Conservation (phyloP, 805 yeast species). For the Candida incommunis region DNA sequence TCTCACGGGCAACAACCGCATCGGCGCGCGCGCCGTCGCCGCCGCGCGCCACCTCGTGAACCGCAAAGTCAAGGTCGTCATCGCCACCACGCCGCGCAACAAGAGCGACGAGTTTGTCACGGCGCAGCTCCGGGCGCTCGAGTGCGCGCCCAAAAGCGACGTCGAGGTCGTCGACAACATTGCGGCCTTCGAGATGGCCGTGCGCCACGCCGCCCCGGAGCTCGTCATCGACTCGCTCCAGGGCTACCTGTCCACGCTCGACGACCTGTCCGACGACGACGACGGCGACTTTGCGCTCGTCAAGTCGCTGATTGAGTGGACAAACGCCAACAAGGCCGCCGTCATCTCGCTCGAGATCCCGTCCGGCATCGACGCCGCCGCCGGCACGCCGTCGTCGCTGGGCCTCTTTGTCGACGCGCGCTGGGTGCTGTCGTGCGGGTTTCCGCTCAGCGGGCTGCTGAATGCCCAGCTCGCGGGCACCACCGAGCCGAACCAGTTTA, state of each 20-base stretch:
- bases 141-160: constrained; percentile 59
- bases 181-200: constrained; percentile 14
- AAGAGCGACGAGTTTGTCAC: constrained; percentile 23
- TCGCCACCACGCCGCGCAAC: constrained; percentile 23
- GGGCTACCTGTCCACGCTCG: constrained; percentile 60
- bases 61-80: constrained; percentile 56
- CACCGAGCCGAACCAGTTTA: constrained; percentile 32
- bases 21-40: constrained; percentile 65
- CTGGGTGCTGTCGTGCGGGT: constrained; percentile 55
- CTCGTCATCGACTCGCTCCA: constrained; percentile 72
- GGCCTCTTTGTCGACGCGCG: constrained; percentile 27
- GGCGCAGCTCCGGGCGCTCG: constrained; percentile 41
- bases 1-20: constrained; percentile 48
- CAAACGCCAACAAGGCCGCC: constrained; percentile 34
- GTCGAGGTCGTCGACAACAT: constrained; percentile 17
- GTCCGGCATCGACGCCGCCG: constrained; percentile 70
- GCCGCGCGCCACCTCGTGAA: constrained; percentile 68
- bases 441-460: constrained; percentile 52
- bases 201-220: constrained; percentile 60
- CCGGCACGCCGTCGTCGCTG: constrained; percentile 34
- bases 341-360: constrained; percentile 66
- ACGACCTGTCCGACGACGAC: constrained; percentile 35
- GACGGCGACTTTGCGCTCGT: constrained; percentile 13
- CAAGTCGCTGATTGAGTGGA: constrained; percentile 47
- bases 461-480: constrained; percentile 46